Conservation (phyloP, 2,329 filamentous ascomycete species). For the Emergomyces pasteurianus region DNA sequence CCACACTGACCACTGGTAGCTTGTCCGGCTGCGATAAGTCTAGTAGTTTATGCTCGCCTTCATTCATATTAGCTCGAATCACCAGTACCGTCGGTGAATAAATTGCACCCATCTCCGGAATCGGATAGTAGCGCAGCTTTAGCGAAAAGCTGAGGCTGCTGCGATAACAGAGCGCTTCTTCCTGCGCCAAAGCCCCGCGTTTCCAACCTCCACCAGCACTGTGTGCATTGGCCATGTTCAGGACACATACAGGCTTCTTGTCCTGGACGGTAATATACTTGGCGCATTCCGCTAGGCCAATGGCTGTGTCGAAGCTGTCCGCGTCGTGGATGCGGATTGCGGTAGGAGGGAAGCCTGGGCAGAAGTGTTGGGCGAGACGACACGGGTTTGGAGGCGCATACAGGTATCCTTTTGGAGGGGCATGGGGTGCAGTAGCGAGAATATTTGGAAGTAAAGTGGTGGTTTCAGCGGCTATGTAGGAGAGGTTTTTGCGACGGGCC, state of each 20-base stretch:
- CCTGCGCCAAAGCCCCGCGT: slow-evolving; percentile 51
- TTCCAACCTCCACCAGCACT: slow-evolving; percentile 53
- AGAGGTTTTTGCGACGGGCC: slow-evolving; percentile 20
- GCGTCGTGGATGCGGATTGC: slow-evolving; percentile 42
- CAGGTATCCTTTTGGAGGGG: slow-evolving; percentile 27
- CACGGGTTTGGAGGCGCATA: slow-evolving; percentile 28
- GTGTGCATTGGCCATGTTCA: slow-evolving; percentile 54
- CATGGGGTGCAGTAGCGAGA: slow-evolving; percentile 33
- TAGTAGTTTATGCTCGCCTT: slow-evolving; percentile 38
- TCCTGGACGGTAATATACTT: slow-evolving; percentile 16
- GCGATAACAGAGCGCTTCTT: slow-evolving; percentile 57
- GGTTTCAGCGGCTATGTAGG: slow-evolving; percentile 38
- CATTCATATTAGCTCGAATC: slow-evolving; percentile 39
- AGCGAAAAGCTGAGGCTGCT: slow-evolving; percentile 34
- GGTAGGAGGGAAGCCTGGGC: slow-evolving; percentile 28
- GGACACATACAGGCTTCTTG: slow-evolving; percentile 40
- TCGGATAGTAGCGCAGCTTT: slow-evolving; percentile 41
- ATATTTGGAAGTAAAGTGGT: slow-evolving; percentile 36
- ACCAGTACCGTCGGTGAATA: slow-evolving; percentile 51
- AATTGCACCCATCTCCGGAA: slow-evolving; percentile 39
- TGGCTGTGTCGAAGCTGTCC: slow-evolving; percentile 48
- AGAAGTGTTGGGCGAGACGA: slow-evolving; percentile 30
- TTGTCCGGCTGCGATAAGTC: slow-evolving; percentile 21
- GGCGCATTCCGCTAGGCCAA: slow-evolving; percentile 23
- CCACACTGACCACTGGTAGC: slow-evolving; percentile 44